These are phyloP conservation scores for Nigrospora osmanthi DNA, from an alignment of 2,329 filamentous ascomycete genomes.

Conservation along the genomic window DNA sequence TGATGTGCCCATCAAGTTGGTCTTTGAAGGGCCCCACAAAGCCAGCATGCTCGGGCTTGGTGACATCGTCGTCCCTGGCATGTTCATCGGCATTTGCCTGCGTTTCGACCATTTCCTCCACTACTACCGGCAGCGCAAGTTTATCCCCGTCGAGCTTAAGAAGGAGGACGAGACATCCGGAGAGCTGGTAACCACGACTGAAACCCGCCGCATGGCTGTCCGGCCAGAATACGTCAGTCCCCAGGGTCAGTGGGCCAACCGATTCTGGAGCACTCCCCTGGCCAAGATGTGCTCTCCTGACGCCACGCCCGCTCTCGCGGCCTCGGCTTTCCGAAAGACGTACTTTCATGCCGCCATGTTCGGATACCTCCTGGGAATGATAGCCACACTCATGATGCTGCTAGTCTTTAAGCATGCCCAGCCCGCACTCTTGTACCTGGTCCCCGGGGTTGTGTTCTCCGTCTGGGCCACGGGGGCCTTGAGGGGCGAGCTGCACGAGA, in stretches of 20 bases:
- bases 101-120: constrained; percentile 86
- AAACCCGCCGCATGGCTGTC: constrained; percentile 35
- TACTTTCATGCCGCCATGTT: constrained; percentile 75
- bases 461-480: constrained; percentile 67
- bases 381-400: constrained; percentile 69
- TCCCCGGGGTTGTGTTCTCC: constrained; percentile 71
- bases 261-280: constrained; percentile 60
- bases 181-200: constrained; percentile 23
- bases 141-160: constrained; percentile 28
- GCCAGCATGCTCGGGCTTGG: constrained; percentile 81
- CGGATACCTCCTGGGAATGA: constrained; percentile 74
- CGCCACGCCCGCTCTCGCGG: constrained; percentile 26
- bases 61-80: constrained; percentile 89
- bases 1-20: constrained; percentile 87
- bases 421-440: constrained; percentile 85
- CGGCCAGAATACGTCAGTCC: constrained; percentile 49
- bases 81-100: constrained; percentile 80
- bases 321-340: constrained; percentile 62
- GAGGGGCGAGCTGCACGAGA: constrained; percentile 62
- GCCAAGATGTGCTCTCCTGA: constrained; percentile 14
- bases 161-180: constrained; percentile 22
- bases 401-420: constrained; percentile 74
- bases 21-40: constrained; percentile 63
- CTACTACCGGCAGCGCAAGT: constrained; percentile 62
- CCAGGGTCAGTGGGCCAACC: constrained; percentile 73